Percentiles rank a stretch among this genome's conserved stretches.
These are phyloP conservation scores for Pichia sp. DNA, from an alignment of 1,139 yeast species.

Conservation along the genomic window DNA sequence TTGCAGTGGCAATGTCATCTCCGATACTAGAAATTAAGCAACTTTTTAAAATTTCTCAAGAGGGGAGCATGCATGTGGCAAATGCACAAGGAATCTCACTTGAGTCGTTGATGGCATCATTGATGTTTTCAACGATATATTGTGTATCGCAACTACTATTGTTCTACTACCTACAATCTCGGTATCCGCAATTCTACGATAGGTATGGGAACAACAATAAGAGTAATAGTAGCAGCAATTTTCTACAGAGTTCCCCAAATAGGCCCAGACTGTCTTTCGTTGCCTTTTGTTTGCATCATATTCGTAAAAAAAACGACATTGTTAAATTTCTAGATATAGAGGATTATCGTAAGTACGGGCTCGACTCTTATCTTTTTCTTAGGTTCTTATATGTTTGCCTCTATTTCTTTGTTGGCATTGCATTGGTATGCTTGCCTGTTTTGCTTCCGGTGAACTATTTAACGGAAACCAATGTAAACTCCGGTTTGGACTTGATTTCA, in stretches of 20 bases:
- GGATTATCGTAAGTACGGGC: conserved; percentile 45
- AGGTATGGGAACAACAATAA: conserved; percentile 39
- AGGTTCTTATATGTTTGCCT: conserved; percentile 48
- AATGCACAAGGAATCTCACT: conserved; percentile 38
- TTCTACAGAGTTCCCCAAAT: background rate
- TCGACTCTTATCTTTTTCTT: conserved; percentile 64
- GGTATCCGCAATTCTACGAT: conserved; percentile 50
- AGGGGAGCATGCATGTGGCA: conserved; percentile 9
- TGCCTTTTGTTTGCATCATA: background rate
- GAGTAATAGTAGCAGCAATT: background rate
- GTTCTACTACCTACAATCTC: conserved; percentile 49
- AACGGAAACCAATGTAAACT: conserved; percentile 3
- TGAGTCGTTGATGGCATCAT: conserved; percentile 42
- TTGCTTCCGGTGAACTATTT: conserved; percentile 50
- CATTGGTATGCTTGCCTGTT: conserved; percentile 32
- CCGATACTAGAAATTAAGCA: conserved; percentile 2
- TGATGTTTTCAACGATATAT: conserved; percentile 47
- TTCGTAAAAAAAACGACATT: conserved; percentile 30
- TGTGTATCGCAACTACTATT: conserved; percentile 49
- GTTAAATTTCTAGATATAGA: conserved; percentile 32
- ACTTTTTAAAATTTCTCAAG: conserved; percentile 14
- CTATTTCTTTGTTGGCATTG: conserved; percentile 46
- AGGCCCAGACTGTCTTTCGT: background rate
- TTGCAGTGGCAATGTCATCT: background rate
- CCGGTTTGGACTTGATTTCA: conserved; percentile 58